A percentile compares a stretch with the other conserved stretches of the same genome.
Conservation (phyloP, 306 rosid genomes). For the Ormosia emarginata region DNA sequence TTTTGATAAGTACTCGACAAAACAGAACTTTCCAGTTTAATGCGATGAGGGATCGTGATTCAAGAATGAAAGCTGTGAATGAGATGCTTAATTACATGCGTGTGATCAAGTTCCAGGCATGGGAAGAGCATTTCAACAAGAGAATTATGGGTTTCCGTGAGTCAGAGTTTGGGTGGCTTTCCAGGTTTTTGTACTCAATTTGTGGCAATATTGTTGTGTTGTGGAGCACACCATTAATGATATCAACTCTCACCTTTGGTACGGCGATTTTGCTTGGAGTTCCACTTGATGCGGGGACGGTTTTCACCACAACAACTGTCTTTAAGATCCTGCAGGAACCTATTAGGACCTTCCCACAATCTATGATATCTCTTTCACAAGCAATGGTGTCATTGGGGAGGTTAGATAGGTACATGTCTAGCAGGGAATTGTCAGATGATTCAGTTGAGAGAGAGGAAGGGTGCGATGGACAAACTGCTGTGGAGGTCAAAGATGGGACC, state of each 20-base stretch:
- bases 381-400: slow-evolving; percentile 88
- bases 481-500: slow-evolving; percentile 60
- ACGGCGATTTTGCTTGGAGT: slow-evolving; percentile 68
- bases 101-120: slow-evolving; percentile 95
- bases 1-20: slow-evolving; percentile 33
- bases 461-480: slow-evolving; percentile 47
- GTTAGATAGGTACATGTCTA: slow-evolving; percentile 74
- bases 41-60: slow-evolving; percentile 80
- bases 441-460: slow-evolving; percentile 62
- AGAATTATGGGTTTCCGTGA: slow-evolving; percentile 58
- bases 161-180: slow-evolving; percentile 73
- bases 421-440: slow-evolving; percentile 54
- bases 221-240: slow-evolving; percentile 73
- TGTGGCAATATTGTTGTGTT: slow-evolving; percentile 53
- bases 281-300: slow-evolving; percentile 82
- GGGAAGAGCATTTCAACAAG: slow-evolving; percentile 88
- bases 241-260: slow-evolving; percentile 75
- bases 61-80: slow-evolving; percentile 91
- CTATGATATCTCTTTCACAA: slow-evolving; percentile 85
- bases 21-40: slow-evolving; percentile 62
- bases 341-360: slow-evolving; percentile 87
- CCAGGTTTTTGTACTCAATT: slow-evolving; percentile 76
- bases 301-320: slow-evolving; percentile 83
- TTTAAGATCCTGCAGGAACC: slow-evolving; percentile 91
- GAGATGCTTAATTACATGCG: slow-evolving; percentile 97